Conservation (phyloP, 73 alveolate genomes). For the Paramecium sexaurelia region DNA sequence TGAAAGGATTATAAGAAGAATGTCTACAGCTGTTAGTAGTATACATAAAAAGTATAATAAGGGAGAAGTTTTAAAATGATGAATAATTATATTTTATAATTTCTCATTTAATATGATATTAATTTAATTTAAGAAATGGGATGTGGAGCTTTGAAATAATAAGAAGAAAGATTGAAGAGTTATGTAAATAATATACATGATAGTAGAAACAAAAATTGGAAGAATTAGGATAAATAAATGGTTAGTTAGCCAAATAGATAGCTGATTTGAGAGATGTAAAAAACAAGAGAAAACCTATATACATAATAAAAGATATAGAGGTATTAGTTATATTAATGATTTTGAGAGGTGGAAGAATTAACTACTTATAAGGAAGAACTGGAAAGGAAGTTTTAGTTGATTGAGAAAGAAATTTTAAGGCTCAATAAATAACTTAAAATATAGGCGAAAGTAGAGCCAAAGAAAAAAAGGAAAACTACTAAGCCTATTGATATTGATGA, state of each 20-base stretch:
- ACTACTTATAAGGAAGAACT: background rate
- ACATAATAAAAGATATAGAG: background rate
- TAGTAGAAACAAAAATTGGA: background rate
- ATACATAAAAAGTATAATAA: background rate
- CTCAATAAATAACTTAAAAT: background rate
- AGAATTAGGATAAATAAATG: background rate
- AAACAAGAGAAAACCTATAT: conserved; percentile 23
- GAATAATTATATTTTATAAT: background rate
- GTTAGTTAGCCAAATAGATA: background rate
- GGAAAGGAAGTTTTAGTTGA: background rate
- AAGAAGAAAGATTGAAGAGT: background rate
- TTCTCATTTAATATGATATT: background rate
- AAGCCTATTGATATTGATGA: conserved; percentile 10
- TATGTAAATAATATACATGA: background rate
- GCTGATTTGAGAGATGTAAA: conserved; percentile 27
- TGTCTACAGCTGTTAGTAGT: conserved; percentile 36
- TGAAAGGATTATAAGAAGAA: background rate
- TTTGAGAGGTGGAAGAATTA: conserved; percentile 39
- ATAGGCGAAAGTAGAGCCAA: background rate
- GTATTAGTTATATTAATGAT: background rate
- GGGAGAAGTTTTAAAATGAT: background rate
- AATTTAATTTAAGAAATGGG: conserved; percentile 26
- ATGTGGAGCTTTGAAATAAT: background rate
- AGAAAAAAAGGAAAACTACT: background rate
- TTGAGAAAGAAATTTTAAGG: background rate